These are phyloP conservation scores for Pseudocercospora musae DNA, from an alignment of 2,329 filamentous ascomycete genomes.

Conservation along the genomic window DNA sequence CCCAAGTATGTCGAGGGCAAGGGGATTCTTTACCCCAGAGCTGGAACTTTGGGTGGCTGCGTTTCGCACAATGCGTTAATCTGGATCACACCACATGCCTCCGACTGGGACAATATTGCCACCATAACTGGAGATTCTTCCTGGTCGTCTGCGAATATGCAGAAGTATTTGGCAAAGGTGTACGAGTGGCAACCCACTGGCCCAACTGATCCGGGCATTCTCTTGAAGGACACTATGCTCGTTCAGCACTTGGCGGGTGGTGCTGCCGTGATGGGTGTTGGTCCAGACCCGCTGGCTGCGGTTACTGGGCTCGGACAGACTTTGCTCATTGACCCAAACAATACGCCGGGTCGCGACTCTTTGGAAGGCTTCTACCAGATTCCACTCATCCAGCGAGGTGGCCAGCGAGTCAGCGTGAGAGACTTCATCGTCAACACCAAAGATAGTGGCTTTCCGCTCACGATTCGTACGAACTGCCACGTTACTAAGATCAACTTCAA, in stretches of 20 bases:
- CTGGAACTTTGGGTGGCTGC: constrained; percentile 46
- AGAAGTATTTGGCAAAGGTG: constrained; percentile 52
- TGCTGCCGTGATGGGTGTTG: constrained; percentile 22
- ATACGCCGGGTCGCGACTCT: constrained; percentile 44
- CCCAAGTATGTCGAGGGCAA: constrained; percentile 52
- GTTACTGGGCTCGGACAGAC: constrained; percentile 46
- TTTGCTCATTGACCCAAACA: constrained; percentile 47
- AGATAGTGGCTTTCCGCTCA: constrained; percentile 52
- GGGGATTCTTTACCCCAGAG: constrained; percentile 57
- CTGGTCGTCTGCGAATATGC: constrained; percentile 58
- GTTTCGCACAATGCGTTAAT: constrained; percentile 59
- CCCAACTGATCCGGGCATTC: constrained; percentile 24
- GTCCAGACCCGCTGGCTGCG: constrained; percentile 38
- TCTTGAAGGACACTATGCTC: constrained; percentile 21
- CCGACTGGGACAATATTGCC: constrained; percentile 59
- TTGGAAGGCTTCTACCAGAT: constrained; percentile 55
- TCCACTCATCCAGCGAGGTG: constrained; percentile 51
- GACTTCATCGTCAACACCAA: constrained; percentile 54
- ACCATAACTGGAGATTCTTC: constrained; percentile 57
- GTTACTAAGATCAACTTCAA: constrained; percentile 65
- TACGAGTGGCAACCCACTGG: constrained; percentile 33
- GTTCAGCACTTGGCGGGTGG: constrained; percentile 23
- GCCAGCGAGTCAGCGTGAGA: constrained; percentile 54
- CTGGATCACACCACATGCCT: constrained; percentile 54
- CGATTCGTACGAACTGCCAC: constrained; percentile 57